phyloP scores from a whole-genome alignment of 768 basidiomycete genomes.

The Amanita polypyramis region DNA sequence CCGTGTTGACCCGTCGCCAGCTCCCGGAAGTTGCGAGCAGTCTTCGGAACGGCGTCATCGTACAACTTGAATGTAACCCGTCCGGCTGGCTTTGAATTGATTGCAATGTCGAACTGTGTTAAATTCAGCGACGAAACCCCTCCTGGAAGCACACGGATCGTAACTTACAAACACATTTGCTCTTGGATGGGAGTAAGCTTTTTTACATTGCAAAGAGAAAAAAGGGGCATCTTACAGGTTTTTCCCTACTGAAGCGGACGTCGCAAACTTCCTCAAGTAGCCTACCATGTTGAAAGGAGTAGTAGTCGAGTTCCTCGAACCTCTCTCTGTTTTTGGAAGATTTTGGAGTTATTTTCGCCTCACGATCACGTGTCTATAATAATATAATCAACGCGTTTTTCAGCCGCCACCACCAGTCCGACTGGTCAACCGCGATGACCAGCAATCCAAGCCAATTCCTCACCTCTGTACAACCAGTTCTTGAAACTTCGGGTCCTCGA shows the following conservation, averaged over 20 bases:
- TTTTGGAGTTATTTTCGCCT: background rate
- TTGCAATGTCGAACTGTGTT: constrained; percentile 50
- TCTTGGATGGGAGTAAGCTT: constrained; percentile 15
- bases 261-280: constrained; percentile 40
- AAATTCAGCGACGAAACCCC: background rate
- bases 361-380: background rate
- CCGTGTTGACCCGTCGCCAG: constrained; percentile 58
- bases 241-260: constrained; percentile 32
- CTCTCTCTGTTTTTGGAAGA: background rate
- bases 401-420: too few relatives aligned
- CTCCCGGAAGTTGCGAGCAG: constrained; percentile 73
- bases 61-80: constrained; percentile 78
- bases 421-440: background rate
- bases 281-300: constrained; percentile 28
- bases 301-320: background rate
- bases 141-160: background rate
- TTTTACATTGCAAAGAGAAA: constrained; percentile 11
- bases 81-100: constrained; percentile 49
- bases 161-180: constrained; percentile 30
- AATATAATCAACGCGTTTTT: too few relatives aligned
- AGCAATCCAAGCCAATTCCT: too few relatives aligned
- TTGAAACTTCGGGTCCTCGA: background rate
- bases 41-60: constrained; percentile 76
- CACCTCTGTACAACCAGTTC: background rate
- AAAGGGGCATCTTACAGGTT: constrained; percentile 25